phyloP scores from a whole-genome alignment of 345 rosid species.

The Citrus reticulata region DNA sequence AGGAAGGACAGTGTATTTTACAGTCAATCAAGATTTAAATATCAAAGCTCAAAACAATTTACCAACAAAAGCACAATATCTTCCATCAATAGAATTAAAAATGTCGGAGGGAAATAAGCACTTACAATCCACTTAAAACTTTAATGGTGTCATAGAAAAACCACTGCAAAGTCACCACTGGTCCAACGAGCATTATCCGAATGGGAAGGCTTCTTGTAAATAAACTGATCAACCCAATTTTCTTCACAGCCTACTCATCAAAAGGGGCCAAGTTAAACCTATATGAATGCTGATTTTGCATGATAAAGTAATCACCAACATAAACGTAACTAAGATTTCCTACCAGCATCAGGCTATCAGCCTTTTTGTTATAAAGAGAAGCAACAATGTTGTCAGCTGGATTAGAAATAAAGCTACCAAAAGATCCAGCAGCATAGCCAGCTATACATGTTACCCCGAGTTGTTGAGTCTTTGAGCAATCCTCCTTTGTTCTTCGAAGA shows the following conservation, averaged over 20 bases:
- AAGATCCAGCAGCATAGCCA: constrained; percentile 72
- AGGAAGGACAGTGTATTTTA: background rate
- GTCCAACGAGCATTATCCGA: constrained; percentile 57
- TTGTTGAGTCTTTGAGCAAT: constrained; percentile 60
- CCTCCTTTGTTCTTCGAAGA: constrained; percentile 45
- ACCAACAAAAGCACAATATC: background rate
- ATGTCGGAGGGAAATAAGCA: background rate
- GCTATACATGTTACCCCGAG: constrained; percentile 76
- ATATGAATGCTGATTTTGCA: background rate
- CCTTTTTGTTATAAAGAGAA: constrained; percentile 50
- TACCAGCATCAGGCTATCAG: constrained; percentile 43
- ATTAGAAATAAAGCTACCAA: constrained; percentile 54
- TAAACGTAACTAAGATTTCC: background rate
- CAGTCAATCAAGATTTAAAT: background rate
- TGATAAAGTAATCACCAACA: background rate
- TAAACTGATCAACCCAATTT: constrained; percentile 50
- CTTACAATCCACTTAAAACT: constrained; percentile 64
- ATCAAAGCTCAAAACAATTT: background rate
- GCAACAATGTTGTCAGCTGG: constrained; percentile 64
- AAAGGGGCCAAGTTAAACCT: constrained; percentile 3
- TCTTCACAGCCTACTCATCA: constrained; percentile 46
- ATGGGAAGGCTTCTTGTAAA: constrained; percentile 65
- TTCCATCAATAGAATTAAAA: background rate
- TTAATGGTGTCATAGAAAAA: constrained; percentile 51
- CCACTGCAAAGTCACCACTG: constrained; percentile 63